Base-by-base conservation (phyloP, 2,329 filamentous ascomycete species). In the Calonectria crousiana region DNA sequence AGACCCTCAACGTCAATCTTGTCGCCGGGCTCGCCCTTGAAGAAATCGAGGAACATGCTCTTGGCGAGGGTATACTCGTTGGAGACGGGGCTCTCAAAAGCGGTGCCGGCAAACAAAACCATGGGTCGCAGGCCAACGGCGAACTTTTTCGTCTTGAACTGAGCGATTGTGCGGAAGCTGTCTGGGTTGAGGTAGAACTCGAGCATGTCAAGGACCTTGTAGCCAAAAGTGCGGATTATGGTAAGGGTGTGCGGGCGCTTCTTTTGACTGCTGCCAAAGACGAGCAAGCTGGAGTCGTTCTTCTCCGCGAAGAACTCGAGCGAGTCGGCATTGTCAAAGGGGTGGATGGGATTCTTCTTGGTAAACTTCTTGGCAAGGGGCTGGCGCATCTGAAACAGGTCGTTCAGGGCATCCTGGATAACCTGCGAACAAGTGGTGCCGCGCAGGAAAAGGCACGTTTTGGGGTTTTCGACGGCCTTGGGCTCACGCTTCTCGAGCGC, bases 251-350 rank as follows among this genome's bases (percentile, higher is more conserved):
- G 95, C 6, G 96, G 96, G n/a, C 97, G 91, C 90, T 98, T 99
- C 90, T 98, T 99, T 85, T 91, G 95, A 85, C 93, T 94, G 84
- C 91, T 93, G 67, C 93, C 96, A 81, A 98, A 98, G 78, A 97
- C 90, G 78, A 98, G 90, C 62, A 98, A 88, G 58, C 93, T 94
- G 81, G 95, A 93, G 85, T 99, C 97, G 87, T 99, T 99, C 89
- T 98, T 99, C 83, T 96, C 93, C 76, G 94, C 93, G 88, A 99
- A 96, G 88, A 99, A 99, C 86, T 98, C 95, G 78, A 98, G 91
- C 68, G 94, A 96, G 34, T 93, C 89, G 77, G 94, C 88, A 84
- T 97, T 95, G 85, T 98, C 96, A 85, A 99, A 99, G 2, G 97
- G 97, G 85, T 97, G 95, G 81, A 98, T 94, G 79, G 92, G 90